Evolutionary conservation across 768 basidiomycete genomes (phyloP), one percentile per base, ranked within the genome.

Genomic region (Leccinum subgranulosum): DNA sequence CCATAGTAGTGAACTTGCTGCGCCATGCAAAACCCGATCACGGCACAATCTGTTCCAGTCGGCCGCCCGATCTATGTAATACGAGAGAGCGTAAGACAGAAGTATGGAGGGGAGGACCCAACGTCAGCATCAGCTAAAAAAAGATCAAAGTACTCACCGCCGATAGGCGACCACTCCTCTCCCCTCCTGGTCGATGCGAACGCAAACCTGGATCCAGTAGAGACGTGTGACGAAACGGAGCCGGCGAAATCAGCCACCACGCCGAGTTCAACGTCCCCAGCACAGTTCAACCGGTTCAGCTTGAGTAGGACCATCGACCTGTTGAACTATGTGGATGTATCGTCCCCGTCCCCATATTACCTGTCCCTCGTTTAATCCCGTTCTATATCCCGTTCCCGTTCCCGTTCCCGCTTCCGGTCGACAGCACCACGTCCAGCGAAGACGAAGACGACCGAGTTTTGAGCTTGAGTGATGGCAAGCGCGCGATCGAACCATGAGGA

Each of bases 1-100:
- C 92, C 91, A 64, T 88, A 91, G 67, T 86, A 88, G 66, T 88
- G 84, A 1, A 88, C 90, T 71, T 90, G 89, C 64, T 91, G 89
- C 5, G 92, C 92, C 92, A 62, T 85, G 88, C 21, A 92, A 66
- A 9, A 95, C 78, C 72, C 87, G 9, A 29, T 11, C 29, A 31
- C 29, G 28, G 9, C 29, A 29, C 29, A 41, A 28, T 28, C 28
- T 9, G 0, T 28, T 28, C 28, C 36, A 10, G 3, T 27, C 36
- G 63, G 63, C 14, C 52, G 51, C 21, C 51, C 60, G 33, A 64
- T 55, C 15, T 64, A 64, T 66, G 31, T 27, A 43, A 10, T 19
- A 7, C 10, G 10, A 19, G 10, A 41, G 41, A 43, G 19, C 0
- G n/a, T 41, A 19, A 21, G 10, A 43, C 15, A 10, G 19, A 43